Evolutionary conservation across 2,329 filamentous ascomycete species (phyloP).

Genomic region (Aspergillus fructus): DNA sequence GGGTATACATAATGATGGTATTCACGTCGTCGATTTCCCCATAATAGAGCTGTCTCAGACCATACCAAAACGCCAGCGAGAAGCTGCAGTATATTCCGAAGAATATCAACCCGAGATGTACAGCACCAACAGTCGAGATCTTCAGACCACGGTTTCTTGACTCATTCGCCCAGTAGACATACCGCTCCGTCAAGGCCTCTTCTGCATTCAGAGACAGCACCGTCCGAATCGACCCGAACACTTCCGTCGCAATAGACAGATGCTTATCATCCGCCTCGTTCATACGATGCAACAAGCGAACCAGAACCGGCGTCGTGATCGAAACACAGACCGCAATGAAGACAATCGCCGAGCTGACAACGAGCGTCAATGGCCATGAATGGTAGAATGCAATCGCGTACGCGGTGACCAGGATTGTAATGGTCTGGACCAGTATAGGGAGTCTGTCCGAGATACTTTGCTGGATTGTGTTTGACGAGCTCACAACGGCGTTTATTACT

Average conservation of each 20-base stretch:
- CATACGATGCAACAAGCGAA: not conserved
- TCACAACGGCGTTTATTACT: constrained; percentile 53
- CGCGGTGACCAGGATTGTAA: constrained; percentile 45
- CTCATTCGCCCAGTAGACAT: constrained; percentile 37
- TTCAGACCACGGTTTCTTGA: constrained; percentile 30
- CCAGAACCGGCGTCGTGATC: not conserved
- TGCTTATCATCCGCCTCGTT: not conserved
- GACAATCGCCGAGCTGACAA: constrained; percentile 47
- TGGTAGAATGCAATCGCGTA: constrained; percentile 53
- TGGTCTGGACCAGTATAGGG: constrained; percentile 41
- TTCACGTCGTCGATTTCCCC: constrained; percentile 24
- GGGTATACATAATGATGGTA: not conserved
- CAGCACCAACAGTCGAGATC: constrained; percentile 24
- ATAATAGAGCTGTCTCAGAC: constrained; percentile 32
- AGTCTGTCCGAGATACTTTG: constrained; percentile 55
- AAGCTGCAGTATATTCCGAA: constrained; percentile 38
- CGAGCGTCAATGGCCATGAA: constrained; percentile 53
- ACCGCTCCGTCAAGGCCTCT: constrained; percentile 32
- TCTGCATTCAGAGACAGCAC: not conserved
- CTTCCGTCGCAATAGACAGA: not conserved
- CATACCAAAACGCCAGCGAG: constrained; percentile 39
- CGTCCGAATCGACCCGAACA: not conserved
- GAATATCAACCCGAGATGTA: constrained; percentile 34
- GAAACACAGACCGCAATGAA: constrained; percentile 30
- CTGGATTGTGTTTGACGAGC: constrained; percentile 53